Percentiles rank a stretch among this genome's conserved stretches.
phyloP scores from a whole-genome alignment of 2,329 filamentous ascomycete species.

The Penicillium crustosum region DNA sequence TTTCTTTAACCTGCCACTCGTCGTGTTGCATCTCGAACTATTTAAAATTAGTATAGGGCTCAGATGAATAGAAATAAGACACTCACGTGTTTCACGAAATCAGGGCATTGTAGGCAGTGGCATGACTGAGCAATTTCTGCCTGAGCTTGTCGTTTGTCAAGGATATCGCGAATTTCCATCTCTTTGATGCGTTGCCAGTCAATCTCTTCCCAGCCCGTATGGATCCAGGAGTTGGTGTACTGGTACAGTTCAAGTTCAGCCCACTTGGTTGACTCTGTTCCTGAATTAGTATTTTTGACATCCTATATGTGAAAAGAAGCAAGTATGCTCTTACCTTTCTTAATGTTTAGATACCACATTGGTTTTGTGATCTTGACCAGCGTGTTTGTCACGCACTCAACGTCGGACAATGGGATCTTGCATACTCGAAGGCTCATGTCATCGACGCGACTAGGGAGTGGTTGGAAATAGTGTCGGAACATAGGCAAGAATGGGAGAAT shows the following conservation, averaged over 20 bases:
- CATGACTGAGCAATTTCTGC: constrained; percentile 63
- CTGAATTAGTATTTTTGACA: constrained; percentile 13
- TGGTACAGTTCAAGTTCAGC: constrained; percentile 69
- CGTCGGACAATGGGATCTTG: constrained; percentile 70
- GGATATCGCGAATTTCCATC: constrained; percentile 73
- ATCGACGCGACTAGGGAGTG: constrained; percentile 64
- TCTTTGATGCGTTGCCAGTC: constrained; percentile 81
- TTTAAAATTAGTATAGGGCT: constrained; percentile 1
- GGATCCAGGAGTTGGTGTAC: constrained; percentile 72
- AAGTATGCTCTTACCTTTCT: constrained; percentile 44
- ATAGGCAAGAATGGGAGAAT: constrained; percentile 76
- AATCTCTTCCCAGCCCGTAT: constrained; percentile 76
- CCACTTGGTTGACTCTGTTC: constrained; percentile 52
- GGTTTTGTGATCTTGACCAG: constrained; percentile 54
- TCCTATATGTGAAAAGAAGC: background rate
- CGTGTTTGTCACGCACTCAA: constrained; percentile 81
- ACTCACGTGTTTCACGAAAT: constrained; percentile 85
- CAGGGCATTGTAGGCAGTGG: constrained; percentile 66
- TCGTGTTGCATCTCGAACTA: constrained; percentile 95
- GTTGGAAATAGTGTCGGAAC: constrained; percentile 67
- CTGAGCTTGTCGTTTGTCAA: constrained; percentile 68
- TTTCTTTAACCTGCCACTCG: constrained; percentile 93
- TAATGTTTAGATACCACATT: constrained; percentile 50
- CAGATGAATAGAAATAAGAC: background rate
- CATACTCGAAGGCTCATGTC: constrained; percentile 68